Evolutionary conservation across 2,329 filamentous ascomycete genomes (phyloP).

Genomic region (Neobulgaria alba): DNA sequence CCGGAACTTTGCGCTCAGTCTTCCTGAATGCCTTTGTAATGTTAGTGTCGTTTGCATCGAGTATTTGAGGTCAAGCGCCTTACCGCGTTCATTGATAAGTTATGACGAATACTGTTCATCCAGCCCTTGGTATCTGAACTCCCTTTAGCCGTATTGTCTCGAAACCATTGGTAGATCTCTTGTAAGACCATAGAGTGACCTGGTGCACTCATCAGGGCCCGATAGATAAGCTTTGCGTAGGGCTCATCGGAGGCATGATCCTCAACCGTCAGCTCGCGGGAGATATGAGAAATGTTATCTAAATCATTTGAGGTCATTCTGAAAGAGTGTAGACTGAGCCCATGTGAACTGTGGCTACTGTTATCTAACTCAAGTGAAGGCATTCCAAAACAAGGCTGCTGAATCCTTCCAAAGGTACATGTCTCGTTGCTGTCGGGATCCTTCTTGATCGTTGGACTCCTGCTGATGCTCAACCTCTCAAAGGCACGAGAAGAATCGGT

Average conservation of each 20-base stretch:
- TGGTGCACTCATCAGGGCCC: constrained; percentile 60
- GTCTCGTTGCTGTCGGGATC: background rate
- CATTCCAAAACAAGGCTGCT: background rate
- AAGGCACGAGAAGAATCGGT: background rate
- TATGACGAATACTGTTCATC: constrained; percentile 95
- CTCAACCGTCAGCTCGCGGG: constrained; percentile 22
- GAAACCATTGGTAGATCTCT: constrained; percentile 88
- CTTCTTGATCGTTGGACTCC: background rate
- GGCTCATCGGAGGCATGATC: constrained; percentile 42
- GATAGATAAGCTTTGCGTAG: constrained; percentile 76
- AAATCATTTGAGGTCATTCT: constrained; percentile 3
- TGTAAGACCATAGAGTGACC: constrained; percentile 67
- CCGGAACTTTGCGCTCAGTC: constrained; percentile 32
- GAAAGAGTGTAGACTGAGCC: constrained; percentile 9
- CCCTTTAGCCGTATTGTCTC: constrained; percentile 69
- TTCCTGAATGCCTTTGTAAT: constrained; percentile 44
- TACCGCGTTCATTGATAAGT: constrained; percentile 92
- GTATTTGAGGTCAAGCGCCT: constrained; percentile 25
- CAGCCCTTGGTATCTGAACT: constrained; percentile 60
- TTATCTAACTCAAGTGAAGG: constrained; percentile 18
- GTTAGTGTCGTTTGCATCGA: background rate
- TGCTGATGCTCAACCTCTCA: background rate
- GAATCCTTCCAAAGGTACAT: background rate
- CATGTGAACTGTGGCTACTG: constrained; percentile 18
- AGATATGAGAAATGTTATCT: constrained; percentile 23